phyloP scores from a whole-genome alignment of 257 asterid species.

The Petunia axillaris region DNA sequence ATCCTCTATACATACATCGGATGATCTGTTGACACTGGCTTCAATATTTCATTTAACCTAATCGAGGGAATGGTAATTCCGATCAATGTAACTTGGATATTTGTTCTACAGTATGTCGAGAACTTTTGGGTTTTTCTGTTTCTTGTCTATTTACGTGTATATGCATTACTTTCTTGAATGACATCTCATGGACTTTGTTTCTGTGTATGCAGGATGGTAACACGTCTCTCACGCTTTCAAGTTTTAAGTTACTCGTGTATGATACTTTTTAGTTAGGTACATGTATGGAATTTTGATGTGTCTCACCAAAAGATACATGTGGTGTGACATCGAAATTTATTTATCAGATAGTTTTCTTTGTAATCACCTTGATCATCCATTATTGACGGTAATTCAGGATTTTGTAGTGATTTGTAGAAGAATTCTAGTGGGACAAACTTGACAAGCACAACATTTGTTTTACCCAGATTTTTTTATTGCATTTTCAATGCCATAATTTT shows the following conservation, averaged over 20 bases:
- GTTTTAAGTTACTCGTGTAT: constrained; percentile 4
- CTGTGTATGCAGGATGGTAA: too few relatives aligned
- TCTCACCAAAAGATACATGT: constrained; percentile 7
- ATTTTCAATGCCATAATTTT: background rate
- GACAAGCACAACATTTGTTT: background rate
- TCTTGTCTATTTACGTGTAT: too few relatives aligned
- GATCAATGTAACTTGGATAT: too few relatives aligned
- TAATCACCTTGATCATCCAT: background rate
- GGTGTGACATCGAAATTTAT: constrained; percentile 8
- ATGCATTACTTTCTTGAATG: too few relatives aligned
- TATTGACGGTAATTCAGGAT: constrained; percentile 3
- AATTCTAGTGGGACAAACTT: constrained; percentile 18
- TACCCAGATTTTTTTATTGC: background rate
- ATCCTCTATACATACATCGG: too few relatives aligned
- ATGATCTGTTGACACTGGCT: too few relatives aligned
- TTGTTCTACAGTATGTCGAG: too few relatives aligned
- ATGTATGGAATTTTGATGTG: background rate
- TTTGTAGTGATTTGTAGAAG: background rate
- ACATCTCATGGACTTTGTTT: too few relatives aligned
- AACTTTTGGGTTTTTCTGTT: too few relatives aligned
- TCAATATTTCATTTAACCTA: too few relatives aligned
- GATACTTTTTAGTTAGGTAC: background rate
- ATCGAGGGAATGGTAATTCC: too few relatives aligned
- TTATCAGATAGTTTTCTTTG: constrained; percentile 11
- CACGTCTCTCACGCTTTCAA: background rate